These are phyloP conservation scores for Phalaenopsis equestris DNA, from an alignment of 106 monocot genomes.

Conservation along the genomic window DNA sequence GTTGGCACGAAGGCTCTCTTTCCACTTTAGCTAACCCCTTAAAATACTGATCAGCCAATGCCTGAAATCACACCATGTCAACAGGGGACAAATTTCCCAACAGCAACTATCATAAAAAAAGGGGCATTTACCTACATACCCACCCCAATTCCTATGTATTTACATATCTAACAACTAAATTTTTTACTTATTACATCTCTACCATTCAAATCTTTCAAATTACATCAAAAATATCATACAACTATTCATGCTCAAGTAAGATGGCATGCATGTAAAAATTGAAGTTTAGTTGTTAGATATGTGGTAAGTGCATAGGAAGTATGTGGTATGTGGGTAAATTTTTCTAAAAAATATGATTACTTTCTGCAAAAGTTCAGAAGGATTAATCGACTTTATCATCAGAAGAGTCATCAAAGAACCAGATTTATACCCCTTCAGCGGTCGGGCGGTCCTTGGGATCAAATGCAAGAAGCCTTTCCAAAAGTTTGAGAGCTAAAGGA, in stretches of 20 bases:
- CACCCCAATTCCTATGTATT: too few relatives aligned
- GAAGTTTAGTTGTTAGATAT: too few relatives aligned
- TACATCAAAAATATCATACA: not conserved
- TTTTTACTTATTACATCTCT: too few relatives aligned
- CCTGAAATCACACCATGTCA: slow-evolving; percentile 25
- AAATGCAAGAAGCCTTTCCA: slow-evolving; percentile 83
- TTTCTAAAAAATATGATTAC: too few relatives aligned
- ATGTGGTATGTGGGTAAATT: too few relatives aligned
- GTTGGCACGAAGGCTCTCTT: slow-evolving; percentile 83
- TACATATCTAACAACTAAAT: too few relatives aligned
- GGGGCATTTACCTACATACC: too few relatives aligned
- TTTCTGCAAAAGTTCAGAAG: not conserved
- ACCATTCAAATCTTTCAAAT: not conserved
- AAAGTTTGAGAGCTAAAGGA: slow-evolving; percentile 65
- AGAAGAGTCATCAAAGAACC: not conserved
- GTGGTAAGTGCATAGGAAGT: too few relatives aligned
- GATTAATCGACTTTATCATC: not conserved
- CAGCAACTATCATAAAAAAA: too few relatives aligned
- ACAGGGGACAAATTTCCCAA: not conserved
- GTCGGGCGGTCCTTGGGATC: slow-evolving; percentile 85
- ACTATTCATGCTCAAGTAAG: not conserved
- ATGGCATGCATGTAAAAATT: too few relatives aligned
- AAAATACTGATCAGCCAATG: slow-evolving; percentile 83
- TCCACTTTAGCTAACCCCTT: slow-evolving; percentile 76
- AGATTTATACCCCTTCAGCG: slow-evolving; percentile 58